Evolutionary conservation across 352 stramenopile genomes (phyloP).

Genomic region (Phytophthora idaei): DNA sequence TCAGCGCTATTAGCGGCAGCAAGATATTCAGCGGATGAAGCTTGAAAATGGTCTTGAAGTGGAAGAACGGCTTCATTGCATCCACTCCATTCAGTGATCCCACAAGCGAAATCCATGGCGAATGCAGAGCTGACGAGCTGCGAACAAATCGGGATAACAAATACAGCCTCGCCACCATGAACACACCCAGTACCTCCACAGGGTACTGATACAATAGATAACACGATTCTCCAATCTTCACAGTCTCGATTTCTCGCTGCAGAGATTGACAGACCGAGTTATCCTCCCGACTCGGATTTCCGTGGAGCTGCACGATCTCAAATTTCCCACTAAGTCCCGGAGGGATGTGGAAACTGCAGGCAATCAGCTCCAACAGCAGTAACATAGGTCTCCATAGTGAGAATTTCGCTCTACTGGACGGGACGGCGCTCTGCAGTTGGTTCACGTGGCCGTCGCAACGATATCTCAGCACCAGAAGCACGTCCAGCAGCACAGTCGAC

Average conservation of each 20-base stretch:
- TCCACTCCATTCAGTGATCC: constrained; percentile 80
- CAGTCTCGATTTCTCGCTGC: constrained; percentile 34
- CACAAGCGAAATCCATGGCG: constrained; percentile 76
- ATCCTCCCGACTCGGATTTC: constrained; percentile 25
- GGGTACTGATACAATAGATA: constrained; percentile 74
- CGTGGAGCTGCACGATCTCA: constrained; percentile 55
- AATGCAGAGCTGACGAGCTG: constrained; percentile 73
- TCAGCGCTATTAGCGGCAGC: constrained; percentile 60
- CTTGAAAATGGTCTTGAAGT: constrained; percentile 85
- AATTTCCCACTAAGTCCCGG: constrained; percentile 47
- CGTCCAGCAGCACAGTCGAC: constrained; percentile 49
- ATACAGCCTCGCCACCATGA: constrained; percentile 72
- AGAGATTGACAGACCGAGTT: constrained; percentile 21
- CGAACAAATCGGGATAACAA: constrained; percentile 71
- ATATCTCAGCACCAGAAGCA: constrained; percentile 61
- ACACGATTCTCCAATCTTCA: constrained; percentile 40
- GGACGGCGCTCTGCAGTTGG: constrained; percentile 58
- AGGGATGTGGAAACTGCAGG: constrained; percentile 74
- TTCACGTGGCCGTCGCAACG: constrained; percentile 48
- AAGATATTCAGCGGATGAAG: constrained; percentile 64
- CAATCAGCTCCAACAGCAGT: constrained; percentile 57
- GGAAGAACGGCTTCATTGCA: constrained; percentile 76
- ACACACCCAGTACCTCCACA: constrained; percentile 65
- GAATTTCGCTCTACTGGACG: constrained; percentile 30
- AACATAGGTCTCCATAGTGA: constrained; percentile 31